Evolutionary conservation across 2,329 filamentous ascomycete species (phyloP).

Genomic region (Beauveria sp.): DNA sequence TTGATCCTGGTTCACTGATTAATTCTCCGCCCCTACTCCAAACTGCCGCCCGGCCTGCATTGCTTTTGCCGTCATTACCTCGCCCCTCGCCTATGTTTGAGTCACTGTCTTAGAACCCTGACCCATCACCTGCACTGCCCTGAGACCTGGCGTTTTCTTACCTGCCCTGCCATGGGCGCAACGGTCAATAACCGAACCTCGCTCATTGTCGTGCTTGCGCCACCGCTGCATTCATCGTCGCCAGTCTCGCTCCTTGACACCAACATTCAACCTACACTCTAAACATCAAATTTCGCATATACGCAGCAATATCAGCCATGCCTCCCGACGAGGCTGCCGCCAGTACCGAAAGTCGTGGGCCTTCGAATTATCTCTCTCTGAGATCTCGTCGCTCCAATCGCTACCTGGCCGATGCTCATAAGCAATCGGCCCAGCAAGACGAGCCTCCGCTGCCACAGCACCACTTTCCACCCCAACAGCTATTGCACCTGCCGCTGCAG

Average conservation of each 20-base stretch:
- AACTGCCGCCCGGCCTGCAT: not conserved
- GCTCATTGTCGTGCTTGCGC: slow-evolving; percentile 1
- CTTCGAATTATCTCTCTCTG: slow-evolving; percentile 10
- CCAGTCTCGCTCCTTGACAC: not conserved
- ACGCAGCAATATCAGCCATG: not conserved
- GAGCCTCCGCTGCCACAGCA: not conserved
- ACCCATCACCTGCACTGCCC: not conserved
- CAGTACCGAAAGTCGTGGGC: not conserved
- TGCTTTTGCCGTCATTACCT: slow-evolving; percentile 1
- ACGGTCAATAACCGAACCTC: slow-evolving; percentile 4
- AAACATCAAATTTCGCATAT: not conserved
- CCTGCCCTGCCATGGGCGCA: slow-evolving; percentile 6
- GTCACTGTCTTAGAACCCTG: slow-evolving; percentile 8
- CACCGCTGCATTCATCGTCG: not conserved
- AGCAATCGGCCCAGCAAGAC: not conserved
- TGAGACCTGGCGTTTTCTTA: slow-evolving; percentile 1
- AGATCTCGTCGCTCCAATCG: slow-evolving; percentile 9
- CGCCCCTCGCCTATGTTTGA: slow-evolving; percentile 9
- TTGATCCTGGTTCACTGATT: not conserved
- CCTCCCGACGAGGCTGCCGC: slow-evolving; percentile 5
- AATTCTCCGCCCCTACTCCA: not conserved
- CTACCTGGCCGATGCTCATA: not conserved
- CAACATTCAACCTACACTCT: not conserved
- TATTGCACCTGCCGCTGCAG: not conserved
- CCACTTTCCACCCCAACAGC: not conserved